Percentiles rank a stretch among this genome's conserved stretches.
Evolutionary conservation across 164 flowering plant genomes (phyloP).

Genomic region (Umbilicus rupestris): DNA sequence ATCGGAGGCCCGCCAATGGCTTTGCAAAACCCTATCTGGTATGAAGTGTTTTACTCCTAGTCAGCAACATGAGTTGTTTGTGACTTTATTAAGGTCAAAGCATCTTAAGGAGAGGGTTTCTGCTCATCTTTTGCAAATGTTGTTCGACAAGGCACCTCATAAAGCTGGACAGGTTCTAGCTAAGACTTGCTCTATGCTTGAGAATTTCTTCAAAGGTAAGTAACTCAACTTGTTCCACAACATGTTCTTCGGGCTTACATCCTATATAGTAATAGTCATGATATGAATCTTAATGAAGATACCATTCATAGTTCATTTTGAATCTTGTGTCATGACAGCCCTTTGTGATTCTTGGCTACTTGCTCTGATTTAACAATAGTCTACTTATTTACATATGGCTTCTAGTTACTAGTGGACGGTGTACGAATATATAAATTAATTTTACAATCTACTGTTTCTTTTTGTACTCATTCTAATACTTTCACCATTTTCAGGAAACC

Average conservation of each 20-base stretch:
- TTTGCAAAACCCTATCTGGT: constrained; percentile 49
- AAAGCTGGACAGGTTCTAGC: constrained; percentile 48
- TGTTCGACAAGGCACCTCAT: constrained; percentile 61
- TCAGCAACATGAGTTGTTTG: constrained; percentile 49
- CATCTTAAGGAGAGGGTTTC: constrained; percentile 33
- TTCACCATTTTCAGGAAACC: constrained; percentile 53
- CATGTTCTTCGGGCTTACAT: neutral
- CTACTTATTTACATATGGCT: neutral
- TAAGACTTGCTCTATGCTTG: constrained; percentile 43
- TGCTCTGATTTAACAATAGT: neutral
- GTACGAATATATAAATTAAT: neutral
- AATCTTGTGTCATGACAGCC: neutral
- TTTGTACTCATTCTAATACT: neutral
- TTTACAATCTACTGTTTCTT: neutral
- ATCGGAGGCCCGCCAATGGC: constrained; percentile 83
- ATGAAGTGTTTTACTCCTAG: constrained; percentile 34
- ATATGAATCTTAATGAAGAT: neutral
- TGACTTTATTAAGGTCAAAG: constrained; percentile 42
- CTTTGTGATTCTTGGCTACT: neutral
- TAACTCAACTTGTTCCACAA: neutral
- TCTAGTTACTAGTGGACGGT: too few relatives aligned
- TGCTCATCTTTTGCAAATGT: constrained; percentile 52
- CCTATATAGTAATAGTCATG: neutral
- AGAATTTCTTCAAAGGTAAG: constrained; percentile 69
- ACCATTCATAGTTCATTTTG: neutral